Conservation (phyloP, 2,329 filamentous ascomycete species). For the Nothophaeocryptopus gaeumannii region DNA sequence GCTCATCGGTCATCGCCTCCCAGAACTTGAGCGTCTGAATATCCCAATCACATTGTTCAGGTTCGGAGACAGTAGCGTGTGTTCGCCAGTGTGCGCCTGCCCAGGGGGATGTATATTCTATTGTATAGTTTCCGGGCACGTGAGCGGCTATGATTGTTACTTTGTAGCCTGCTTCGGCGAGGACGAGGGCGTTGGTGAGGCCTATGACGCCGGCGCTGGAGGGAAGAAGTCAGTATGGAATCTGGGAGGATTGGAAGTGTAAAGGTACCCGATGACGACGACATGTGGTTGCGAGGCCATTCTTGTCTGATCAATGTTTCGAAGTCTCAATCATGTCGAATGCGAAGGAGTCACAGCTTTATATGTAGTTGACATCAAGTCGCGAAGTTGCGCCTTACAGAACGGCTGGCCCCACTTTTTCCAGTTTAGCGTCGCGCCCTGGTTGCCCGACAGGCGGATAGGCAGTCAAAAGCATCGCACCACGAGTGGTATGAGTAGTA, state of each 20-base stretch:
- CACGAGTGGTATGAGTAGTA: too few relatives aligned
- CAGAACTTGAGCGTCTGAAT: conserved; percentile 44
- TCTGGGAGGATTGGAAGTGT: not conserved
- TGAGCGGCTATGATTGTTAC: conserved; percentile 46
- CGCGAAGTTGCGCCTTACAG: too few relatives aligned
- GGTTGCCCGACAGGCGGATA: too few relatives aligned
- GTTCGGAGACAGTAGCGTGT: conserved; percentile 36
- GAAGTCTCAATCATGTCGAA: too few relatives aligned
- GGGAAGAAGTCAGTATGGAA: conserved; percentile 3
- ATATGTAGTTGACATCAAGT: too few relatives aligned
- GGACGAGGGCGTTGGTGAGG: conserved; percentile 45
- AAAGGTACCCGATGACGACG: conserved; percentile 22
- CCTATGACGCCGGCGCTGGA: conserved; percentile 48
- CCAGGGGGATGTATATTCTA: conserved; percentile 47
- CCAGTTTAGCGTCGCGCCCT: too few relatives aligned
- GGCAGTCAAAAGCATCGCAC: too few relatives aligned
- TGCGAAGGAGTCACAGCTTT: not conserved
- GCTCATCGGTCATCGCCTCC: conserved; percentile 33
- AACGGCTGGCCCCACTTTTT: too few relatives aligned
- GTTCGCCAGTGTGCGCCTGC: conserved; percentile 51
- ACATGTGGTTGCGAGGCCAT: conserved; percentile 17
- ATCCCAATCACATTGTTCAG: conserved; percentile 43
- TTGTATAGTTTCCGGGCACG: conserved; percentile 42
- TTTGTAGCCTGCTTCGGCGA: conserved; percentile 41
- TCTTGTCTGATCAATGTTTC: not conserved